Conservation (phyloP, 2,329 filamentous ascomycete species). For the Aspergillus ochraceus region DNA sequence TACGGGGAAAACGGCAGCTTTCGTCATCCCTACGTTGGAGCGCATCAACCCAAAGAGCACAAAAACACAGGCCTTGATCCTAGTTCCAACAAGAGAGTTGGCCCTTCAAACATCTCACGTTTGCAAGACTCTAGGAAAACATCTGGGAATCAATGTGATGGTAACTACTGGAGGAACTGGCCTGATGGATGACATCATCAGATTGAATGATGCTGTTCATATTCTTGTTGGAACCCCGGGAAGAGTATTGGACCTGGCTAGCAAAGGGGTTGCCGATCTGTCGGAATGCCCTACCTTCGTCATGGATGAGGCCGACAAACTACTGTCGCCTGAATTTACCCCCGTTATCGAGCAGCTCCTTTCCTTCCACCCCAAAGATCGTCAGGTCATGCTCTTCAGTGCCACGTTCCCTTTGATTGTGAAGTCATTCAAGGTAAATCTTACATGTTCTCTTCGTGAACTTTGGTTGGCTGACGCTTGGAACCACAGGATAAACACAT, state of each 20-base stretch:
- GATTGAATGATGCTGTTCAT: slow-evolving; percentile 90
- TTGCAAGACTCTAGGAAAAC: slow-evolving; percentile 97
- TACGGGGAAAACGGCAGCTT: slow-evolving; percentile 96
- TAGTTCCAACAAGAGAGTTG: slow-evolving; percentile 94
- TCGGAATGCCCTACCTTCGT: slow-evolving; percentile 97
- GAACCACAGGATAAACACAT: slow-evolving; percentile 78
- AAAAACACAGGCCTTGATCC: slow-evolving; percentile 94
- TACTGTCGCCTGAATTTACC: slow-evolving; percentile 94
- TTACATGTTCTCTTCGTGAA: slow-evolving; percentile 29
- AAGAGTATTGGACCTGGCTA: slow-evolving; percentile 91
- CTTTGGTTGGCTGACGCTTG: background rate
- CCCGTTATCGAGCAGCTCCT: slow-evolving; percentile 95
- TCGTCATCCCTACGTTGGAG: slow-evolving; percentile 92
- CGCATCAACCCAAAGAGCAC: slow-evolving; percentile 94
- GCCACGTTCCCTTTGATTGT: slow-evolving; percentile 97
- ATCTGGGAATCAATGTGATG: slow-evolving; percentile 97
- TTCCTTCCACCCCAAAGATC: slow-evolving; percentile 92
- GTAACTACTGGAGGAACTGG: slow-evolving; percentile 96
- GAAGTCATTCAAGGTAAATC: slow-evolving; percentile 76
- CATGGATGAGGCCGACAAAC: slow-evolving; percentile 99
- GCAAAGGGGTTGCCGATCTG: slow-evolving; percentile 93
- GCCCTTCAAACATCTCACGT: slow-evolving; percentile 98
- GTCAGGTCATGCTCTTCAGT: slow-evolving; percentile 98
- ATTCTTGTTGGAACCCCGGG: slow-evolving; percentile 97
- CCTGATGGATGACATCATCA: slow-evolving; percentile 93